A percentile compares a stretch with the other conserved stretches of the same genome.
Conservation (phyloP, 345 rosid genomes). For the Ceriops decandra region DNA sequence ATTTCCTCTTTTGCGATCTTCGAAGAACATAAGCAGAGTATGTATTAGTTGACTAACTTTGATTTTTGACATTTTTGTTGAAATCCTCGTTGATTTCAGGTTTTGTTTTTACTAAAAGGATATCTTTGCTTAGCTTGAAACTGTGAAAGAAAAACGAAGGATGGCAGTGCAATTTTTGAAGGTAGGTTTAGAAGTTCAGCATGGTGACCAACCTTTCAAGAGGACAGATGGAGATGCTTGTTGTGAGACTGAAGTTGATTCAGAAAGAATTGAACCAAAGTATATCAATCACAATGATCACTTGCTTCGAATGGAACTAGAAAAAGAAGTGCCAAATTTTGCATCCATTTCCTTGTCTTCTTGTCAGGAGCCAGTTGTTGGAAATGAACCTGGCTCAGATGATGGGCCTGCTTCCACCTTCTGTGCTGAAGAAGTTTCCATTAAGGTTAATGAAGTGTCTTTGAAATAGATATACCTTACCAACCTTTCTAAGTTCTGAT, state of each 20-base stretch:
- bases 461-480: conserved; percentile 11
- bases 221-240: conserved; percentile 18
- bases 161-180: conserved; percentile 52
- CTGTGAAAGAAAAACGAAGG: conserved; percentile 55
- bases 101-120: conserved; percentile 3
- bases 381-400: conserved; percentile 11
- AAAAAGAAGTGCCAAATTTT: conserved; percentile 16
- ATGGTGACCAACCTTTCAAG: conserved; percentile 22
- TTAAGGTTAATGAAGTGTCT: conserved; percentile 6
- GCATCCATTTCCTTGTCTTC: conserved; percentile 16
- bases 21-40: conserved; percentile 61
- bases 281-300: conserved; percentile 15
- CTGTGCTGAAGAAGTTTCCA: conserved; percentile 28
- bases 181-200: conserved; percentile 49
- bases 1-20: conserved; percentile 59
- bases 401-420: conserved; percentile 18
- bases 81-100: conserved; percentile 2
- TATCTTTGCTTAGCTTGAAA: conserved; percentile 43
- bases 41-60: conserved; percentile 23
- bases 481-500: conserved; percentile 10
- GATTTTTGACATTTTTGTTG: neutral
- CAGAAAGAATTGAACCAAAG: conserved; percentile 1
- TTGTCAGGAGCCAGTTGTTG: conserved; percentile 15
- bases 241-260: conserved; percentile 24
- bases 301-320: conserved; percentile 17